These are phyloP conservation scores for Septoria linicola DNA, from an alignment of 2,329 filamentous ascomycete species.

Conservation along the genomic window DNA sequence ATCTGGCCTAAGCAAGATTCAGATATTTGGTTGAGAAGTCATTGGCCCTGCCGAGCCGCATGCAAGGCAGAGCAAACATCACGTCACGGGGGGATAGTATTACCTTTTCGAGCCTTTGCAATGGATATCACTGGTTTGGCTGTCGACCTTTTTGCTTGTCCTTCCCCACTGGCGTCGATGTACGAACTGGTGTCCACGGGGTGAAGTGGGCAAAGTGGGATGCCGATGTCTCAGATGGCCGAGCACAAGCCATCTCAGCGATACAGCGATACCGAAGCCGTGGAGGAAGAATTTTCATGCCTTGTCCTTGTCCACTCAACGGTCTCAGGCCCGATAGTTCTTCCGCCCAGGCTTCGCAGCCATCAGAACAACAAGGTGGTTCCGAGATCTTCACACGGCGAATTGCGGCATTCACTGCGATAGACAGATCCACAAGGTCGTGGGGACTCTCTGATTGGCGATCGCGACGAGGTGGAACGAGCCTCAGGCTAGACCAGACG, in stretches of 20 bases:
- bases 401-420: background rate
- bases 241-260: background rate
- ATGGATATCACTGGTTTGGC: constrained; percentile 2
- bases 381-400: background rate
- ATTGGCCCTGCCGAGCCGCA: background rate
- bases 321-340: no score
- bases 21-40: constrained; percentile 6
- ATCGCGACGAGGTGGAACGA: background rate
- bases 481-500: background rate
- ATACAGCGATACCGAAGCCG: background rate
- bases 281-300: background rate
- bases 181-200: background rate
- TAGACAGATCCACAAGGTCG: background rate
- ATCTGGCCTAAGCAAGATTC: constrained; percentile 2
- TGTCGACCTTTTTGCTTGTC: background rate
- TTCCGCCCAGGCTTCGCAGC: background rate
- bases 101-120: constrained; percentile 8
- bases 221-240: background rate
- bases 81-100: constrained; percentile 11
- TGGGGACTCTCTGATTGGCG: background rate
- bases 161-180: background rate
- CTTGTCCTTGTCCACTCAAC: background rate
- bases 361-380: background rate
- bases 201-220: background rate
- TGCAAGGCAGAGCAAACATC: constrained; percentile 5